Evolutionary conservation across 2,329 filamentous ascomycete genomes (phyloP), one percentile per base, ranked within the genome.

Genomic region (Phoma sp.): DNA sequence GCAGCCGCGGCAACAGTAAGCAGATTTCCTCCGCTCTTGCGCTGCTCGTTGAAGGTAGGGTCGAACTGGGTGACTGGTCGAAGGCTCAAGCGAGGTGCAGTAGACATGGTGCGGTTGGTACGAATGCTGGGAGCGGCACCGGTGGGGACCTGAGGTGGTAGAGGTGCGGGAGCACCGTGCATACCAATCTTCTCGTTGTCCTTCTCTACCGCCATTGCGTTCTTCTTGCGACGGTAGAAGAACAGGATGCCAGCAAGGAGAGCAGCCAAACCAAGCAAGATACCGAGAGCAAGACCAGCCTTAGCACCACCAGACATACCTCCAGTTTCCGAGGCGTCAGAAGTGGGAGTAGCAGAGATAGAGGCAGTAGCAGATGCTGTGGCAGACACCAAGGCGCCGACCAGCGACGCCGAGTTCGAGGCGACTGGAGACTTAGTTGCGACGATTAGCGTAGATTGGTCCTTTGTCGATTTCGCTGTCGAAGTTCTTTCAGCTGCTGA

Each of bases 1-100:
- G 62, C 71, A 39, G 69, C 72, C 29, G 65, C 67, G 25, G 68
- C 70, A 40, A 71, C 67, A 39, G 59, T 67, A 39, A 76, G 71
- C 43, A 73, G 45, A 52, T 74, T 73, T 55, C 68, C 74, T 54
- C 68, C 70, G 55, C 68, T 75, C 73, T 75, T 78, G 58, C 73
- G 70, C 56, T 77, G 73, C 24, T 74, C 74, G 57, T 72, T 79
- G 59, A 90, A 83, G 68, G 85, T 87, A 5, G 91, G 90, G 35
- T 91, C 82, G 76, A 96, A 93, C 68, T 95, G 87, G 36, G 91
- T 94, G 43, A 95, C 85, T 2, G 92, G 92, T 44, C 92, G 88
- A 49, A 96, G 82, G 70, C 91, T 96, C 58, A 97, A 83, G 59
- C 88, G 88, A n/a, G 92, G 92, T 39, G 92, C 88, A 31, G 79